Percentiles rank a stretch among this genome's conserved stretches.
These are phyloP conservation scores for Achlya hypogyna DNA, from an alignment of 352 stramenopile genomes.

Conservation along the genomic window DNA sequence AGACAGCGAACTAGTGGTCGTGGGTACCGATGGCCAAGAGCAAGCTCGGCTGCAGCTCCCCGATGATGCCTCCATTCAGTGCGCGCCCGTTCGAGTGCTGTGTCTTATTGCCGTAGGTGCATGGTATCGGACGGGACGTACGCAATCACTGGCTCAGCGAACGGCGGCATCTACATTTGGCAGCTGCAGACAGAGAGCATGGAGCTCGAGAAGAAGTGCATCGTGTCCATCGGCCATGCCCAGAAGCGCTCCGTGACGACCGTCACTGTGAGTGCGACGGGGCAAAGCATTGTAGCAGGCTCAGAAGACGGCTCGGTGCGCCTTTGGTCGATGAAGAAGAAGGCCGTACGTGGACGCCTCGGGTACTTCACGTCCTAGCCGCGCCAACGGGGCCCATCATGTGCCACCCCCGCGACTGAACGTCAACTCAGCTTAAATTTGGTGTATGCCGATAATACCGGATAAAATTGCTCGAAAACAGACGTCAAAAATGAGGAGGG, in stretches of 20 bases:
- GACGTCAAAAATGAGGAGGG: too few relatives aligned
- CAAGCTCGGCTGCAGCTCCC: conserved; percentile 42
- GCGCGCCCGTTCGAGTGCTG: conserved; percentile 19
- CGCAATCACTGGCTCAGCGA: conserved; percentile 53
- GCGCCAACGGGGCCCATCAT: too few relatives aligned
- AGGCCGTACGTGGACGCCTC: neutral
- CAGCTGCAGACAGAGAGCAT: conserved; percentile 35
- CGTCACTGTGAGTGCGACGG: conserved; percentile 42
- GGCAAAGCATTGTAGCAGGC: conserved; percentile 47
- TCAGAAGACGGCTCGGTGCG: conserved; percentile 49
- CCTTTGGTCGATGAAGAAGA: conserved; percentile 36
- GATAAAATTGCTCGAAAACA: too few relatives aligned
- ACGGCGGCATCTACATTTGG: conserved; percentile 59
- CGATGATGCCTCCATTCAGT: conserved; percentile 49
- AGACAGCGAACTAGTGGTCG: conserved; percentile 57
- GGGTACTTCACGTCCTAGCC: conserved; percentile 5
- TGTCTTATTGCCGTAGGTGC: conserved; percentile 27
- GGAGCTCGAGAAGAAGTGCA: conserved; percentile 41
- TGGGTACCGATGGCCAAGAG: conserved; percentile 37
- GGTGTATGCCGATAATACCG: too few relatives aligned
- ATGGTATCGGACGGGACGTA: conserved; percentile 69
- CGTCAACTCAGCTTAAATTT: too few relatives aligned
- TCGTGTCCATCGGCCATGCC: conserved; percentile 35
- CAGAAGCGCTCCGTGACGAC: conserved; percentile 55
- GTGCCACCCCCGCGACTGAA: too few relatives aligned